Percentiles rank a stretch among this genome's conserved stretches.
Evolutionary conservation across 2,329 filamentous ascomycete genomes (phyloP).

Genomic region (Botrytis cinerea): DNA sequence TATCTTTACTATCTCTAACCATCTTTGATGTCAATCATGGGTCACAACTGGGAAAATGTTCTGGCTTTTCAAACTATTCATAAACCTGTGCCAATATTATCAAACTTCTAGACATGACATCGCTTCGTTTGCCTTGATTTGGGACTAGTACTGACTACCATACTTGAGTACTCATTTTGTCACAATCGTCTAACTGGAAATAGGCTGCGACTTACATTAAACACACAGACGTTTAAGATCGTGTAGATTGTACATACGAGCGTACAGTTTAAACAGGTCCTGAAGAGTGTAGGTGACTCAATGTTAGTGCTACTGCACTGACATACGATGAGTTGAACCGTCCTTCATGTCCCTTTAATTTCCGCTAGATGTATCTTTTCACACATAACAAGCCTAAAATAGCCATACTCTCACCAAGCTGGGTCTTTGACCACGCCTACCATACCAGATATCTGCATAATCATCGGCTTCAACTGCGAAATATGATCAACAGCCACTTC

Average conservation of each 20-base stretch:
- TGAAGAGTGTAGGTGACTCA: background rate
- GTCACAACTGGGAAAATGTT: background rate
- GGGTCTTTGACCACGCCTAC: background rate
- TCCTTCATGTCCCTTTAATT: constrained; percentile 12
- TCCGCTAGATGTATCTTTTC: background rate
- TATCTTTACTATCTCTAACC: background rate
- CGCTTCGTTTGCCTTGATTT: background rate
- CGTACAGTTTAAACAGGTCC: background rate
- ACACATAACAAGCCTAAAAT: background rate
- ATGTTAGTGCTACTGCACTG: background rate
- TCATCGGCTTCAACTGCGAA: background rate
- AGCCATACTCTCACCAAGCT: background rate
- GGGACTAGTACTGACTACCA: background rate
- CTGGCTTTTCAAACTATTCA: background rate
- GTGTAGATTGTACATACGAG: background rate
- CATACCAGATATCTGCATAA: constrained; percentile 7
- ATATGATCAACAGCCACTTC: background rate
- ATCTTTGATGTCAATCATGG: background rate
- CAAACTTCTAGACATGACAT: background rate
- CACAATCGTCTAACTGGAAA: background rate
- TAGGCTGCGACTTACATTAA: background rate
- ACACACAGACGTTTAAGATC: constrained; percentile 11
- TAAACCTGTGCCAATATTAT: background rate
- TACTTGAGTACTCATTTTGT: background rate
- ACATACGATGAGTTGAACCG: constrained; percentile 11